Evolutionary conservation across 2,329 filamentous ascomycete species (phyloP).

Genomic region (Dothideomycetes sp.): DNA sequence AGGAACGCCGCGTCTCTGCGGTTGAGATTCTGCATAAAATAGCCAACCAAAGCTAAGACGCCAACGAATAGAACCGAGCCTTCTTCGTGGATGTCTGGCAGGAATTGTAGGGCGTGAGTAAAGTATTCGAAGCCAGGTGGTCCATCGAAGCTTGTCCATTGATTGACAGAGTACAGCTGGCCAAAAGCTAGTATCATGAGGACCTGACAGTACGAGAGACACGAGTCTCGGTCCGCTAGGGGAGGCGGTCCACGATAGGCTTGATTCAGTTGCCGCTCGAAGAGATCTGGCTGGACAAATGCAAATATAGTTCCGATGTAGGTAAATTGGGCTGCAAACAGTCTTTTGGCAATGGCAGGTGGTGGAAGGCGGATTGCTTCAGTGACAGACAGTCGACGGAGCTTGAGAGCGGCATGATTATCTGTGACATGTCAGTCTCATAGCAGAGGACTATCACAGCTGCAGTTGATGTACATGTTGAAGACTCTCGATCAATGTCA

Average conservation of each 20-base stretch:
- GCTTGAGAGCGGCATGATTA: constrained; percentile 21
- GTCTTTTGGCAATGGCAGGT: constrained; percentile 37
- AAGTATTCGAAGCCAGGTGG: constrained; percentile 48
- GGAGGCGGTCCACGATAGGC: constrained; percentile 35
- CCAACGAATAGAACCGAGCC: constrained; percentile 45
- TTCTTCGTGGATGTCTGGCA: constrained; percentile 46
- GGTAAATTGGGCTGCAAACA: constrained; percentile 42
- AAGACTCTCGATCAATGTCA: constrained; percentile 10
- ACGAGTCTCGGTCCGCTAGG: constrained; percentile 33
- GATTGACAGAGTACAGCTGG: constrained; percentile 47
- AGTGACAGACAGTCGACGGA: constrained; percentile 21
- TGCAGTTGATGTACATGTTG: constrained; percentile 16
- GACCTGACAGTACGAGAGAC: constrained; percentile 41
- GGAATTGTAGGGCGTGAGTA: constrained; percentile 37
- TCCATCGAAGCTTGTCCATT: constrained; percentile 36
- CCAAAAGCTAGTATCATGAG: constrained; percentile 45
- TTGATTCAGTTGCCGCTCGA: constrained; percentile 33
- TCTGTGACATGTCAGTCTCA: neutral
- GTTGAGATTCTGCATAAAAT: constrained; percentile 48
- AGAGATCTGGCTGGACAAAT: constrained; percentile 36
- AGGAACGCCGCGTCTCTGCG: constrained; percentile 44
- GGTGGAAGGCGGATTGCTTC: constrained; percentile 34
- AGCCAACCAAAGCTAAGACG: constrained; percentile 42
- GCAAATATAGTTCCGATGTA: constrained; percentile 49
- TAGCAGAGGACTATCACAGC: too few relatives aligned